These are phyloP conservation scores for Coemansia sp. DNA, from an alignment of 192 early-diverging fungal species.

Conservation along the genomic window DNA sequence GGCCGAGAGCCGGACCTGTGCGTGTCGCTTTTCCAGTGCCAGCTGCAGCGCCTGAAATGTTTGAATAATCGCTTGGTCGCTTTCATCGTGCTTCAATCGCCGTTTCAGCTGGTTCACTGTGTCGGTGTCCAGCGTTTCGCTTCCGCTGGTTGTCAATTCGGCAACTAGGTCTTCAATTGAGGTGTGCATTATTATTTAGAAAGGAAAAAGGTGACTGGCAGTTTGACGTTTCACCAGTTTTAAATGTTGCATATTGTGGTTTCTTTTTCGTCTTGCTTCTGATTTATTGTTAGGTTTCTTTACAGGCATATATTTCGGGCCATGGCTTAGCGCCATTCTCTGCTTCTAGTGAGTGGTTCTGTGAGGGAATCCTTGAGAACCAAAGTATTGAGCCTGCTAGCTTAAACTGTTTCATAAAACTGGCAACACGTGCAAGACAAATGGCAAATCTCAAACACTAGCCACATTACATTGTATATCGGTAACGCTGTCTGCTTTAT, in stretches of 20 bases:
- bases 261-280: too few relatives aligned
- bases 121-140: constrained; percentile 16
- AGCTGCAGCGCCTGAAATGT: constrained; percentile 11
- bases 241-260: neutral
- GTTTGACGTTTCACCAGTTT: neutral
- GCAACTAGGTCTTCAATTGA: constrained; percentile 20
- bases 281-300: too few relatives aligned
- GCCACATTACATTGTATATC: too few relatives aligned
- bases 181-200: constrained; percentile 9
- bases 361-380: too few relatives aligned
- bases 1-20: constrained; percentile 62
- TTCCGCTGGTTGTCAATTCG: constrained; percentile 22
- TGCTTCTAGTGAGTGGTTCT: too few relatives aligned
- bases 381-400: too few relatives aligned
- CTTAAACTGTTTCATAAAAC: too few relatives aligned
- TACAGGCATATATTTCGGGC: too few relatives aligned
- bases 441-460: too few relatives aligned
- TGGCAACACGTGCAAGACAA: too few relatives aligned
- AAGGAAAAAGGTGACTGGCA: constrained; percentile 2
- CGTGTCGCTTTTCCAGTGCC: constrained; percentile 26
- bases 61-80: neutral
- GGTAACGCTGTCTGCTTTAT: too few relatives aligned
- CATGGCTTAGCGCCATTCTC: too few relatives aligned
- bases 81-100: constrained; percentile 16
- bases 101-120: constrained; percentile 26